These are phyloP conservation scores for Chalara sp. DNA, from an alignment of 2,329 filamentous ascomycete genomes.

Conservation along the genomic window DNA sequence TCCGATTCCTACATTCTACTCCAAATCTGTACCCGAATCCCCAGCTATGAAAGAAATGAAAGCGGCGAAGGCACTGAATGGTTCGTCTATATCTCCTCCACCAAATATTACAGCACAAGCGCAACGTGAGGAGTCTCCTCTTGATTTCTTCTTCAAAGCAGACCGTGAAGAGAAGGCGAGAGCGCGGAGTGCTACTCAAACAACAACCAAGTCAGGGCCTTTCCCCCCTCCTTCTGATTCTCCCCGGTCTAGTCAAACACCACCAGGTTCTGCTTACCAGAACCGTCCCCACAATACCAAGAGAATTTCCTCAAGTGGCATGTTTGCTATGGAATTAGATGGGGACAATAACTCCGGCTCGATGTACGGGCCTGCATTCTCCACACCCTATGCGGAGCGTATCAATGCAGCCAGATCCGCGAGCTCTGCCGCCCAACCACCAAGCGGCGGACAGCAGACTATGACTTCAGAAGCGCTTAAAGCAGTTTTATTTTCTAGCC, in stretches of 20 bases:
- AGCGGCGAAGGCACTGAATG: conserved; percentile 34
- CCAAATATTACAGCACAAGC: conserved; percentile 46
- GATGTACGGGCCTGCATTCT: conserved; percentile 59
- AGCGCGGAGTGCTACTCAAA: conserved; percentile 46
- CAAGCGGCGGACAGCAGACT: conserved; percentile 23
- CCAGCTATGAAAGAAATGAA: conserved; percentile 37
- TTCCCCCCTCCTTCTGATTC: conserved; percentile 46
- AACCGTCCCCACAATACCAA: conserved; percentile 32
- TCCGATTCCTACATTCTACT: conserved; percentile 83
- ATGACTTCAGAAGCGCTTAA: conserved; percentile 44
- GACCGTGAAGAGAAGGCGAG: conserved; percentile 71
- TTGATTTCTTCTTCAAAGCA: conserved; percentile 87
- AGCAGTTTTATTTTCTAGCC: conserved; percentile 45
- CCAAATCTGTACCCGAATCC: conserved; percentile 66
- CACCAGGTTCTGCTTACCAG: conserved; percentile 20
- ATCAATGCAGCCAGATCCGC: conserved; percentile 45
- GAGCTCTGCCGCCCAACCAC: conserved; percentile 8
- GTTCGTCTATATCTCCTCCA: conserved; percentile 30
- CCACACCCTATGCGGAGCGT: conserved; percentile 57
- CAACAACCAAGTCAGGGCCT: conserved; percentile 37
- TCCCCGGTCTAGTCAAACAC: conserved; percentile 29
- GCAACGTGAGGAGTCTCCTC: conserved; percentile 62
- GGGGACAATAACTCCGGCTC: conserved; percentile 43
- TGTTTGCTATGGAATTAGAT: conserved; percentile 66
- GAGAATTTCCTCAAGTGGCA: conserved; percentile 42